Evolutionary conservation across 306 rosid genomes (phyloP).

Genomic region (Trifolium dubium): DNA sequence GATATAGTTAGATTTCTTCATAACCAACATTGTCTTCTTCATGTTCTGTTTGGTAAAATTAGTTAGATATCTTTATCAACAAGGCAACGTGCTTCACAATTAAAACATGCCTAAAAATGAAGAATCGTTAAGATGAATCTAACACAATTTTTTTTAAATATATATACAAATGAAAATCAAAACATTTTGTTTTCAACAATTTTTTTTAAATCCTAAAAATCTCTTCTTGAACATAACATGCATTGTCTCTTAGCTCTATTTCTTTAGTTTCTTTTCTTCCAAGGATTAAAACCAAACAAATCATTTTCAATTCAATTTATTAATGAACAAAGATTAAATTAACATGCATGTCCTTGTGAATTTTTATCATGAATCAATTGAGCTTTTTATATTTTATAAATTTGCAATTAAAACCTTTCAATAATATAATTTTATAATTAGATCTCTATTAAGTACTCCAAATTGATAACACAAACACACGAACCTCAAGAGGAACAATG

Average conservation of each 20-base stretch:
- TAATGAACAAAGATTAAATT: not conserved
- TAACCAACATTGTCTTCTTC: not conserved
- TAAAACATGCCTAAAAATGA: not conserved
- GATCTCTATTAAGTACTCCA: not conserved
- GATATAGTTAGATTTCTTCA: too few relatives aligned
- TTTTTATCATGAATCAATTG: conserved; percentile 1
- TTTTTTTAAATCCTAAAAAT: not conserved
- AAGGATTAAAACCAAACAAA: not conserved
- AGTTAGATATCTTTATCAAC: not conserved
- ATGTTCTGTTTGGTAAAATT: not conserved
- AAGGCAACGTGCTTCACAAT: conserved; percentile 18
- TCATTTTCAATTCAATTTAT: not conserved
- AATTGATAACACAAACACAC: conserved; percentile 12
- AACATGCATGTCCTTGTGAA: not conserved
- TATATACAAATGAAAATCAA: not conserved
- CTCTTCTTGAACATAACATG: not conserved
- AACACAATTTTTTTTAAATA: not conserved
- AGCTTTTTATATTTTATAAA: not conserved
- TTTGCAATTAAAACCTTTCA: not conserved
- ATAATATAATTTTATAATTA: not conserved
- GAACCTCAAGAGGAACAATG: conserved; percentile 41
- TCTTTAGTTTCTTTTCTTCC: not conserved
- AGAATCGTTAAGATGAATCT: not conserved
- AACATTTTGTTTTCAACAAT: not conserved
- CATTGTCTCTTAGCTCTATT: not conserved